Evolutionary conservation across 2,329 filamentous ascomycete species (phyloP).

Genomic region (Colletotrichum aenigma): DNA sequence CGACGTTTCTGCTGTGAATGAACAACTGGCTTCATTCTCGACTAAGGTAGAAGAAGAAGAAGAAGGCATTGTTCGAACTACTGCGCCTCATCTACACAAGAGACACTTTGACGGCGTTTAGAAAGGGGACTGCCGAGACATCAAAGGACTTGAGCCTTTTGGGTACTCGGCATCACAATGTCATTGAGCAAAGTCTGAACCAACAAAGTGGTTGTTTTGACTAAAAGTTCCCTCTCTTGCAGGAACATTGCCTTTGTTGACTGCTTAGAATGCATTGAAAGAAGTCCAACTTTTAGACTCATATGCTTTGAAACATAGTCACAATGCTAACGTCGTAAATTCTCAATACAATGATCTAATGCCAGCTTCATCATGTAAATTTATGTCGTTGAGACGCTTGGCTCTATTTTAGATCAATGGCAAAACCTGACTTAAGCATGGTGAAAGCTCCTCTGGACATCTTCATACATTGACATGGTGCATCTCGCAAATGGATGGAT

Average conservation of each 20-base stretch:
- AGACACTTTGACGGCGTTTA: background rate
- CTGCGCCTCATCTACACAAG: background rate
- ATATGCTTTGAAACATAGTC: background rate
- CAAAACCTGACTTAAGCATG: background rate
- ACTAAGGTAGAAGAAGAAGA: background rate
- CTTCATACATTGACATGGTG: background rate
- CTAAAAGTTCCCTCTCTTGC: background rate
- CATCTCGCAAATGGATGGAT: background rate
- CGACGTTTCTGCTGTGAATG: background rate
- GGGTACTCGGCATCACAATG: background rate
- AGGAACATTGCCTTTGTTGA: background rate
- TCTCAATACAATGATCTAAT: background rate
- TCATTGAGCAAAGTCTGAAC: background rate
- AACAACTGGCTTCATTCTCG: background rate
- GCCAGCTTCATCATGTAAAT: background rate
- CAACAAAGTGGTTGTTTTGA: background rate
- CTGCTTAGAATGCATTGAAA: background rate
- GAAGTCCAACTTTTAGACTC: too few species aligned
- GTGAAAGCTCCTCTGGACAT: rapidly evolving
- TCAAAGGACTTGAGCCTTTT: background rate
- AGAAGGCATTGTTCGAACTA: background rate
- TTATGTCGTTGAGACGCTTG: background rate
- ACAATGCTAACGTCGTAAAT: background rate
- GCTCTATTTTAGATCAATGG: background rate
- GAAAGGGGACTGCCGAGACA: background rate